phyloP scores from a whole-genome alignment of 345 rosid genomes.

The Aquilaria yunnanensis region DNA sequence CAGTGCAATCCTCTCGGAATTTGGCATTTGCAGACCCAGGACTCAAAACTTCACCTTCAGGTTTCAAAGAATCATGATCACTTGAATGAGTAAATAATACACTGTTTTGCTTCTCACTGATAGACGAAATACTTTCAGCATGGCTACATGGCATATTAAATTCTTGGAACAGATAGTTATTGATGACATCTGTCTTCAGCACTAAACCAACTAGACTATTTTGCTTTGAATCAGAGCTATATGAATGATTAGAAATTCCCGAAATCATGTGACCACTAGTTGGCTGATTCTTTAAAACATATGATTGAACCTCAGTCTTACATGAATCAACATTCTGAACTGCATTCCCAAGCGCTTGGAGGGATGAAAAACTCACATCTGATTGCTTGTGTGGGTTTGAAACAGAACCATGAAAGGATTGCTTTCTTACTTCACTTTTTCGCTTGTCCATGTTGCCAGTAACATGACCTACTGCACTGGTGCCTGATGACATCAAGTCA shows the following conservation, averaged over 20 bases:
- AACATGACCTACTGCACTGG: conserved; percentile 17
- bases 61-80: conserved; percentile 19
- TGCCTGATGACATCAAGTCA: conserved; percentile 31
- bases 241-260: conserved; percentile 15
- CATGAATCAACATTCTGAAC: conserved; percentile 19
- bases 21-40: conserved; percentile 12
- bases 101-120: conserved; percentile 18
- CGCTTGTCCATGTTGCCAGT: conserved; percentile 9
- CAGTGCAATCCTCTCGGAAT: conserved; percentile 30
- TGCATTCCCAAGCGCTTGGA: conserved; percentile 7
- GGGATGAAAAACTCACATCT: conserved; percentile 14
- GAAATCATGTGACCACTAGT: conserved; percentile 18
- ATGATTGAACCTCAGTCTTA: conserved; percentile 25
- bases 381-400: conserved; percentile 12
- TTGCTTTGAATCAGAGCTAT: conserved; percentile 13
- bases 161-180: conserved; percentile 26
- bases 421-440: conserved; percentile 13
- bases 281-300: conserved; percentile 17
- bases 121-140: conserved; percentile 13
- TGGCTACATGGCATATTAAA: conserved; percentile 17
- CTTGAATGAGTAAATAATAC: neutral
- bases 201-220: conserved; percentile 13
- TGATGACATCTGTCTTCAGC: conserved; percentile 24
- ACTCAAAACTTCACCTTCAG: conserved; percentile 21
- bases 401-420: conserved; percentile 13